phyloP scores from a whole-genome alignment of 192 early-diverging fungal species.

The Glomus cerebriforme region DNA sequence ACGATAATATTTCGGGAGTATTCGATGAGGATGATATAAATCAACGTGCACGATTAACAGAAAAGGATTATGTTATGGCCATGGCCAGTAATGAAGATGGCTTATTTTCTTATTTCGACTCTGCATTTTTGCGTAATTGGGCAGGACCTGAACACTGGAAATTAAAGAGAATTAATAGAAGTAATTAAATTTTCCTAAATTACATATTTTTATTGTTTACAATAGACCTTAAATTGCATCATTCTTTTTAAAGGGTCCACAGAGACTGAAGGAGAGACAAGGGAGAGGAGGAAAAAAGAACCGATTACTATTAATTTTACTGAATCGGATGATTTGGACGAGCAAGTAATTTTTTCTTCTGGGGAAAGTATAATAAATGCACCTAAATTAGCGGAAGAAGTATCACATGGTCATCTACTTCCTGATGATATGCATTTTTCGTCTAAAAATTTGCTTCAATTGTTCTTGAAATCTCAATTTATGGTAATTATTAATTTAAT shows the following conservation, averaged over 20 bases:
- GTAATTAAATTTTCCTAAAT: conserved; percentile 26
- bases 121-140: conserved; percentile 79
- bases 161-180: conserved; percentile 45
- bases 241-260: conserved; percentile 10
- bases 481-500: conserved; percentile 40
- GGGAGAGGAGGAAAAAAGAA: conserved; percentile 52
- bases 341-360: conserved; percentile 71
- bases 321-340: conserved; percentile 58
- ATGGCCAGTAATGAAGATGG: background rate
- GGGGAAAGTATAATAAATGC: conserved; percentile 53
- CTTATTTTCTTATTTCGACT: conserved; percentile 56
- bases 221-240: background rate
- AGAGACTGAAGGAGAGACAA: conserved; percentile 40
- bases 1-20: background rate
- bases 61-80: background rate
- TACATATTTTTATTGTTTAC: background rate
- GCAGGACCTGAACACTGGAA: conserved; percentile 95
- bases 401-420: conserved; percentile 60
- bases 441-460: conserved; percentile 54
- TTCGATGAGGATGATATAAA: background rate
- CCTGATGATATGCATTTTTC: conserved; percentile 82
- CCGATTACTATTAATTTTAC: conserved; percentile 63
- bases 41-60: background rate
- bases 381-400: conserved; percentile 56
- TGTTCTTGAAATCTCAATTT: conserved; percentile 52